Evolutionary conservation across 164 flowering plant genomes (phyloP), one percentile per base, ranked within the genome.

Genomic region (Santalum album): DNA sequence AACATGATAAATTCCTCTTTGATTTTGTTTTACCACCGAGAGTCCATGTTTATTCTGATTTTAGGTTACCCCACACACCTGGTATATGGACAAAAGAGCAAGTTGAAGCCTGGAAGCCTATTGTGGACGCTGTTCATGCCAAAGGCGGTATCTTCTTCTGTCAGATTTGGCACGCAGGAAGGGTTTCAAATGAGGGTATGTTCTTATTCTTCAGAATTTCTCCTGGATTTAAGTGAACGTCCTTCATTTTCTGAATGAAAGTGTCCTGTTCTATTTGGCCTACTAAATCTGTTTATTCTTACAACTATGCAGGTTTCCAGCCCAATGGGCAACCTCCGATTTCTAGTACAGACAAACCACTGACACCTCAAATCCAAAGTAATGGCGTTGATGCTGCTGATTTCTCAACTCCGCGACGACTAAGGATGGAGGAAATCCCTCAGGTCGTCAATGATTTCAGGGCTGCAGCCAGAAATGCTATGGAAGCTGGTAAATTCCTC

Each of bases 381-480:
- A 21, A 43, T 26, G 58, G 49, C 15, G 21, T 44, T 43, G 32
- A 23, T 19, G 9, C 16, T 12, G 35, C 58, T 1, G 15, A 43
- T 2, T 55, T 42, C 20, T 25, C 60, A 21, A 1, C 60, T 25
- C 60, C 60, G 19, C 32, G 60, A 2, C 52, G 19, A 21, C 32
- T 57, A 16, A 23, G 21, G 22, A 67, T 60, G 1, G 74, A 73
- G 2, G 77, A 73, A 65, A 69, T 73, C 50, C 77, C 77, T 38
- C 56, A 59, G 19, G 36, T 73, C 44, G 69, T 69, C 20, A 57
- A 66, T 48, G 66, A 73, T 25, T 73, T 73, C 49, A 63, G 69
- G 49, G 12, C 52, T 22, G 74, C 69, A 35, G 74, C 77, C 27
- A 49, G 74, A 26, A 73, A 73, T 49, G 75, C 75, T 20, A 59